These are phyloP conservation scores for Fusarium hostae DNA, from an alignment of 2,329 filamentous ascomycete species.

Conservation along the genomic window DNA sequence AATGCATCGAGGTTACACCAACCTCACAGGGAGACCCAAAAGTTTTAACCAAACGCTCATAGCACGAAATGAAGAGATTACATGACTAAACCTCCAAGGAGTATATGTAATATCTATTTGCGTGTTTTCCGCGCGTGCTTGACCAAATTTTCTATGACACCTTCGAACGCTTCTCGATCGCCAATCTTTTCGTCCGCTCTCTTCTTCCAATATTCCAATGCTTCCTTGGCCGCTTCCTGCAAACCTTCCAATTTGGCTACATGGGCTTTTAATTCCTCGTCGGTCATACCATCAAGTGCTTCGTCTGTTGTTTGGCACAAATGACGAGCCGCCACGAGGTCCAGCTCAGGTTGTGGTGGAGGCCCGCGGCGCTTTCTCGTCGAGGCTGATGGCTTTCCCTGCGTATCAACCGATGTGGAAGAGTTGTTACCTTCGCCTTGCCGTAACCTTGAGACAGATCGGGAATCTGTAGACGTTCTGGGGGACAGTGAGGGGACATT, in stretches of 20 bases:
- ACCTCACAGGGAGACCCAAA: constrained; percentile 37
- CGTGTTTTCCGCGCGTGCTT: constrained; percentile 88
- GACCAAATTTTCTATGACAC: constrained; percentile 95
- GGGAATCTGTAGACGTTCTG: constrained; percentile 65
- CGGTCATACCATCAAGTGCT: constrained; percentile 81
- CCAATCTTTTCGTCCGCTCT: constrained; percentile 86
- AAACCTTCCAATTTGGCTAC: constrained; percentile 75
- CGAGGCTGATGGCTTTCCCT: constrained; percentile 60
- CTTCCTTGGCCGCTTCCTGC: constrained; percentile 76
- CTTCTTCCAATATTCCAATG: constrained; percentile 90
- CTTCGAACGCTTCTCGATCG: constrained; percentile 93
- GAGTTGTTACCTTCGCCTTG: constrained; percentile 64
- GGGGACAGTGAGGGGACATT: constrained; percentile 72
- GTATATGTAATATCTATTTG: constrained; percentile 63
- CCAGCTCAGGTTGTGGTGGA: constrained; percentile 77
- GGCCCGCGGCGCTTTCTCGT: constrained; percentile 65
- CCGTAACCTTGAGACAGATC: constrained; percentile 58
- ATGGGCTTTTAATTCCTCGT: constrained; percentile 79
- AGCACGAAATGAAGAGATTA: constrained; percentile 38
- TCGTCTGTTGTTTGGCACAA: constrained; percentile 87
- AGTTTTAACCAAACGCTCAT: constrained; percentile 34
- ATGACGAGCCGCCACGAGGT: constrained; percentile 81
- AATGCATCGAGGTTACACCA: constrained; percentile 42
- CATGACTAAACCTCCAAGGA: constrained; percentile 22
- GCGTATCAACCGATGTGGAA: constrained; percentile 68